These are phyloP conservation scores for Aquilaria sinensis DNA, from an alignment of 345 rosid genomes.

Conservation along the genomic window DNA sequence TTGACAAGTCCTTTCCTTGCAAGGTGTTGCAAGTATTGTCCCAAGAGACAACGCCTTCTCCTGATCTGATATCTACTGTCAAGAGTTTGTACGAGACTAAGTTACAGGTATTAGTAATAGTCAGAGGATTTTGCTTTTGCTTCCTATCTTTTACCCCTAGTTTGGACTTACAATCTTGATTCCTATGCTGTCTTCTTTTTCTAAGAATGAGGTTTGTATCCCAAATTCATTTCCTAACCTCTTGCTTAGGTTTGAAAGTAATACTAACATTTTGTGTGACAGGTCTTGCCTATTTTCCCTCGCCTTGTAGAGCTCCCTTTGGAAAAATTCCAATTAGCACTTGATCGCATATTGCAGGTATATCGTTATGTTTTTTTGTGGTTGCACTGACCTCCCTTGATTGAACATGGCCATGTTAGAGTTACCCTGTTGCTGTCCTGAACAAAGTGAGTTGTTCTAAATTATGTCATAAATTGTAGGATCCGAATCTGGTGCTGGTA, in stretches of 20 bases:
- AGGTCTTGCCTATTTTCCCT: slow-evolving; percentile 95
- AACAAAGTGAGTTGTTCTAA: too few species aligned
- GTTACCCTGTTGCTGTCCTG: too few species aligned
- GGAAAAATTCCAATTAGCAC: slow-evolving; percentile 92
- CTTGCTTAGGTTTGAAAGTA: too few species aligned
- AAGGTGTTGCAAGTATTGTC: slow-evolving; percentile 94
- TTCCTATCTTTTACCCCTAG: background rate
- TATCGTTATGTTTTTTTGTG: slow-evolving; percentile 11
- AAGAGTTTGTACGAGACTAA: slow-evolving; percentile 91
- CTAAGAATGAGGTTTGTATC: slow-evolving; percentile 78
- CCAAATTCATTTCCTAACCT: slow-evolving; percentile 3
- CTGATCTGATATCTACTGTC: slow-evolving; percentile 73
- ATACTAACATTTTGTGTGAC: slow-evolving; percentile 13
- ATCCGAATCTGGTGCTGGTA: too few species aligned
- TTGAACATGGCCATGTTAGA: too few species aligned
- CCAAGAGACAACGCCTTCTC: slow-evolving; percentile 71
- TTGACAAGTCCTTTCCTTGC: slow-evolving; percentile 12
- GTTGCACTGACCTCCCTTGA: background rate
- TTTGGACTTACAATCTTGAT: slow-evolving; percentile 49
- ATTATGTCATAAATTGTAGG: too few species aligned
- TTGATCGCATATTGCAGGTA: slow-evolving; percentile 96
- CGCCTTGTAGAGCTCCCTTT: slow-evolving; percentile 81
- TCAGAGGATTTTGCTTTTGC: slow-evolving; percentile 5
- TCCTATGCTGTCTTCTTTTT: slow-evolving; percentile 88
- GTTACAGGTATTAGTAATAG: slow-evolving; percentile 54